Conservation (phyloP, 1,139 yeast species). For the Sugiyamaella grinbergsii region DNA sequence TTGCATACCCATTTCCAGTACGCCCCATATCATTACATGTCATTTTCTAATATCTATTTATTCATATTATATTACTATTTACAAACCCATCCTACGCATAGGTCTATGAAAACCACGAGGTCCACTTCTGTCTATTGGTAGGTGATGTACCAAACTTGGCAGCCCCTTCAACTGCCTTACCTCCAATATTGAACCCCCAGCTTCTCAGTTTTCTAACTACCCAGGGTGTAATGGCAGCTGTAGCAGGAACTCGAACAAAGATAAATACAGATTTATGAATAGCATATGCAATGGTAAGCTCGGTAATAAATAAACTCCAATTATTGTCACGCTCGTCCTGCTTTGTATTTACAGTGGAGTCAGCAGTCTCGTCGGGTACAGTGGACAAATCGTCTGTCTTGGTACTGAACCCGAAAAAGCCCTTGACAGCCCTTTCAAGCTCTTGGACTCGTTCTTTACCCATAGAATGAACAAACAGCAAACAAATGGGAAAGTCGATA, state of each 20-base stretch:
- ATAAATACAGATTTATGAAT: conserved; percentile 80
- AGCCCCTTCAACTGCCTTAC: conserved; percentile 38
- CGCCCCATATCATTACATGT: conserved; percentile 2
- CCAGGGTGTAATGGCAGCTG: conserved; percentile 90
- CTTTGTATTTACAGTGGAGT: conserved; percentile 2
- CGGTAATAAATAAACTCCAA: conserved; percentile 57
- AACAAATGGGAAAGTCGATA: conserved; percentile 83
- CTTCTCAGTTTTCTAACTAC: conserved; percentile 64
- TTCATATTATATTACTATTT: conserved; percentile 12
- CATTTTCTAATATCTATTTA: conserved; percentile 7
- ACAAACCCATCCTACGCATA: background rate
- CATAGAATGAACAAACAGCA: conserved; percentile 74
- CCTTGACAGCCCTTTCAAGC: conserved; percentile 63
- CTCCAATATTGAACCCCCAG: conserved; percentile 83
- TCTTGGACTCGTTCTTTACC: conserved; percentile 79
- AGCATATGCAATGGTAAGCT: conserved; percentile 89
- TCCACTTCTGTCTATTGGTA: conserved; percentile 58
- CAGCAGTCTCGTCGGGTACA: conserved; percentile 26
- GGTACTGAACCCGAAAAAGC: conserved; percentile 39
- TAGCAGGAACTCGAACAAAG: conserved; percentile 79
- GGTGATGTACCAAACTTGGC: conserved; percentile 57
- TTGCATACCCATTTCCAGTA: too few species aligned
- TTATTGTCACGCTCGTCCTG: conserved; percentile 27
- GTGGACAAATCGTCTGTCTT: conserved; percentile 37
- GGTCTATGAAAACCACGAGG: conserved; percentile 57